These are phyloP conservation scores for Helenozyma rhizophorensis DNA, from an alignment of 805 yeast species.

Conservation along the genomic window DNA sequence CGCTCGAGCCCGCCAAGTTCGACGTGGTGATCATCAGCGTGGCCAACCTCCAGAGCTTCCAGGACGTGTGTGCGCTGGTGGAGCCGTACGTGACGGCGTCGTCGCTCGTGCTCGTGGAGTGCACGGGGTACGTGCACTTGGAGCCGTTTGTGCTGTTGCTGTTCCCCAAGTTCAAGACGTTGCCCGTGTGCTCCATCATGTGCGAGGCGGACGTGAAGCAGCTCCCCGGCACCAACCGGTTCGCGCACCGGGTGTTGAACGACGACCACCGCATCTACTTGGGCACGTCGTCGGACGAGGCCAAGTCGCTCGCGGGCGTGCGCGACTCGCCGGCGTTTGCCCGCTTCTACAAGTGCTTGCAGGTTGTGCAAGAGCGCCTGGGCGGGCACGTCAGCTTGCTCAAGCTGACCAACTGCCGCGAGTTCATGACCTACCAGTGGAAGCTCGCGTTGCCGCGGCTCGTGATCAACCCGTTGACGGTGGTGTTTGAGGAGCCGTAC, in stretches of 20 bases:
- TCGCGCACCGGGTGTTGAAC: slow-evolving; percentile 26
- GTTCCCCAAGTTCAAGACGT: slow-evolving; percentile 26
- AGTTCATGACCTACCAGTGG: slow-evolving; percentile 77
- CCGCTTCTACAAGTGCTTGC: slow-evolving; percentile 27
- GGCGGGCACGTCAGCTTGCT: slow-evolving; percentile 41
- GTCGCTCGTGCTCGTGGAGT: slow-evolving; percentile 60
- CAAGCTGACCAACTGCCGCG: slow-evolving; percentile 48
- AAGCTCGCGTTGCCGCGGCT: slow-evolving; percentile 74
- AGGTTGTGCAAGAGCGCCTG: slow-evolving; percentile 30
- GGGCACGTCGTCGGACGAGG: slow-evolving; percentile 21
- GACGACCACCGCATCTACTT: slow-evolving; percentile 43
- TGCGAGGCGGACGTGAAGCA: slow-evolving; percentile 55
- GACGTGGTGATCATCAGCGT: slow-evolving; percentile 35
- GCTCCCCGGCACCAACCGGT: slow-evolving; percentile 19
- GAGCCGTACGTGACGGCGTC: slow-evolving; percentile 24
- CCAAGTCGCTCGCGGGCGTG: slow-evolving; percentile 9
- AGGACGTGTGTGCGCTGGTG: slow-evolving; percentile 21
- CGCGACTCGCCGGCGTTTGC: slow-evolving; percentile 10
- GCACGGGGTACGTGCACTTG: slow-evolving; percentile 66
- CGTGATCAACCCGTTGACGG: slow-evolving; percentile 71
- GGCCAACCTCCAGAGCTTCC: slow-evolving; percentile 37
- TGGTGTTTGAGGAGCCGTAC: slow-evolving; percentile 66
- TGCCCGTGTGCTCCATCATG: slow-evolving; percentile 51
- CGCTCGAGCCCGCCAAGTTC: slow-evolving; percentile 17
- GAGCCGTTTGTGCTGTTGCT: slow-evolving; percentile 62